A percentile compares a stretch with the other conserved stretches of the same genome.
phyloP scores from a whole-genome alignment of 208 protist species.

The Leishmania aethiopica region DNA sequence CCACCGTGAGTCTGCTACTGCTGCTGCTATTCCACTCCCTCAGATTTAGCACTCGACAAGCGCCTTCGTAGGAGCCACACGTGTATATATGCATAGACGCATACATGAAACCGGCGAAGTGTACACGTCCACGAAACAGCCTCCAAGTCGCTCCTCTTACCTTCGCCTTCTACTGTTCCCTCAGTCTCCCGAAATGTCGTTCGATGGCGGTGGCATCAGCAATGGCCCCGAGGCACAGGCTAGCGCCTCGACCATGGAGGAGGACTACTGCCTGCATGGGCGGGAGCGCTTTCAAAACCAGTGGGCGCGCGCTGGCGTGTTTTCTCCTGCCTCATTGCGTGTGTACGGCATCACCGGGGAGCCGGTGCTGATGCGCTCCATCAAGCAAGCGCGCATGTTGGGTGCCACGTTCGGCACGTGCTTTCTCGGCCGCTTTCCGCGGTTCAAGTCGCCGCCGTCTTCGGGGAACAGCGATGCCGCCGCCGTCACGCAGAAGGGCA shows the following conservation, averaged over 20 bases:
- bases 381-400: conserved; percentile 40
- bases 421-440: conserved; percentile 22
- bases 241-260: conserved; percentile 30
- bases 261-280: conserved; percentile 50
- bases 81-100: neutral
- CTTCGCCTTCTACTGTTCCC: neutral
- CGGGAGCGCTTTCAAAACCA: conserved; percentile 41
- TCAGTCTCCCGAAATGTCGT: conserved; percentile 8
- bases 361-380: conserved; percentile 29
- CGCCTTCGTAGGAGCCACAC: neutral
- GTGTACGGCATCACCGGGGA: conserved; percentile 57
- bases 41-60: neutral
- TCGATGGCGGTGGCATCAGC: conserved; percentile 22
- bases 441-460: neutral
- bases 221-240: neutral
- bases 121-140: neutral
- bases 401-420: conserved; percentile 45
- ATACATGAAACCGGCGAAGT: neutral
- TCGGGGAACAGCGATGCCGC: neutral
- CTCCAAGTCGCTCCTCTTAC: neutral
- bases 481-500: neutral
- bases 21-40: neutral
- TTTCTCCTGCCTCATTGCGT: conserved; percentile 39
- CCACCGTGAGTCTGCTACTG: neutral
- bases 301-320: conserved; percentile 37